phyloP scores from a whole-genome alignment of 2,329 filamentous ascomycete genomes.

The Elsinoe fawcettii region DNA sequence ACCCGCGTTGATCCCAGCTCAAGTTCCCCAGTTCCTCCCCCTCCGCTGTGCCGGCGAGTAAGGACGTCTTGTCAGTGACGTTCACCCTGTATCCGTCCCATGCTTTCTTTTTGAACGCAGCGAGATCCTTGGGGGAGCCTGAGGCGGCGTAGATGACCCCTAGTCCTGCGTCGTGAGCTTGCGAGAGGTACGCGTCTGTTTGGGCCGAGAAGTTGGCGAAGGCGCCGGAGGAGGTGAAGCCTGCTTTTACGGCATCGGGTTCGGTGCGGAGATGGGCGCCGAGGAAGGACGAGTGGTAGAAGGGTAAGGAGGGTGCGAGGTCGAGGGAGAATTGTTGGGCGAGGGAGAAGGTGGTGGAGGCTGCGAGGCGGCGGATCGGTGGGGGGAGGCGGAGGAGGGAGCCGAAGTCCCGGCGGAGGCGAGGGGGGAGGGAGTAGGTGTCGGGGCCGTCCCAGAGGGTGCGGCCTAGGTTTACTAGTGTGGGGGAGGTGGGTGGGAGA shows the following conservation, averaged over 20 bases:
- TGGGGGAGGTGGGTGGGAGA: constrained; percentile 15
- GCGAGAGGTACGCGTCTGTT: constrained; percentile 32
- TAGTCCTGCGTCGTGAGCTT: constrained; percentile 26
- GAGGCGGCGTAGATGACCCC: constrained; percentile 39
- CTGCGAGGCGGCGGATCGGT: constrained; percentile 27
- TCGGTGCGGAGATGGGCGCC: constrained; percentile 35
- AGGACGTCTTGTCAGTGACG: constrained; percentile 38
- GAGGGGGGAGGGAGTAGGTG: constrained; percentile 23
- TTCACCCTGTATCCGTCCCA: constrained; percentile 29
- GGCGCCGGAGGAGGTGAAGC: constrained; percentile 23
- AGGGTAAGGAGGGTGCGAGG: constrained; percentile 24
- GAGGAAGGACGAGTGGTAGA: constrained; percentile 29
- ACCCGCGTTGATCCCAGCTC: constrained; percentile 51
- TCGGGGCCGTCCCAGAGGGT: constrained; percentile 26
- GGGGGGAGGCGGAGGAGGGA: constrained; percentile 24
- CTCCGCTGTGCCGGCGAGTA: constrained; percentile 35
- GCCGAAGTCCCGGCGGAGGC: constrained; percentile 25
- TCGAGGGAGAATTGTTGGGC: constrained; percentile 23
- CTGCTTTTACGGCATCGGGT: constrained; percentile 28
- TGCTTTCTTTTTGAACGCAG: constrained; percentile 33
- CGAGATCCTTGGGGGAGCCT: constrained; percentile 34
- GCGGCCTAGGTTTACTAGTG: constrained; percentile 25
- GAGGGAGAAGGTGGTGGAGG: constrained; percentile 29
- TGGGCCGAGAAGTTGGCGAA: constrained; percentile 32
- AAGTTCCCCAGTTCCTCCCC: constrained; percentile 48